These are phyloP conservation scores for Trichoderma sp. DNA, from an alignment of 2,329 filamentous ascomycete species.

Conservation along the genomic window DNA sequence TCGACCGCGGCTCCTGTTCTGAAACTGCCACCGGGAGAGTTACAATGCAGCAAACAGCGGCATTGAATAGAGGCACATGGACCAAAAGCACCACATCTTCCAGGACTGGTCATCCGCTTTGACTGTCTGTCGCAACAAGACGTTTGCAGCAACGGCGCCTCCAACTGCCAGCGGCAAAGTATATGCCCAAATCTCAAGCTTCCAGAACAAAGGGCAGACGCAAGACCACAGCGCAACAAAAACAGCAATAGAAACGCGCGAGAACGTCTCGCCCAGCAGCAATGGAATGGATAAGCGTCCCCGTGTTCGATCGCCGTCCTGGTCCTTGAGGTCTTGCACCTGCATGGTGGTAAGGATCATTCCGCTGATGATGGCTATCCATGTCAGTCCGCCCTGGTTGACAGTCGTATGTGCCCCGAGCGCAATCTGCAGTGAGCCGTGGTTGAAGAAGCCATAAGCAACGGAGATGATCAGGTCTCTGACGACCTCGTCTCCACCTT, in stretches of 20 bases:
- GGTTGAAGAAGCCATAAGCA: constrained; percentile 25
- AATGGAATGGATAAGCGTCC: constrained; percentile 27
- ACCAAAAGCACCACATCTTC: constrained; percentile 24
- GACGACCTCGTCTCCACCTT: constrained; percentile 29
- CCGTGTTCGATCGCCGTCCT: constrained; percentile 27
- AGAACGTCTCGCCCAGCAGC: constrained; percentile 16
- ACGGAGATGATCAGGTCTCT: constrained; percentile 31
- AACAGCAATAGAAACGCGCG: constrained; percentile 22
- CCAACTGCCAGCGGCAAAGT: not conserved
- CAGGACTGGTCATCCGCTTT: constrained; percentile 18
- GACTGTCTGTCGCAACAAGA: not conserved
- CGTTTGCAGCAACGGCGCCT: not conserved
- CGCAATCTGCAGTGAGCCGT: constrained; percentile 24
- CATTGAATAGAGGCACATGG: constrained; percentile 11
- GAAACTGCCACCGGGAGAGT: not conserved
- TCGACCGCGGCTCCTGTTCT: not conserved
- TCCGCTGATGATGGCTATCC: constrained; percentile 25
- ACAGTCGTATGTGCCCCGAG: constrained; percentile 9
- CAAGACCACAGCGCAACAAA: constrained; percentile 18
- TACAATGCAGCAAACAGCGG: constrained; percentile 1
- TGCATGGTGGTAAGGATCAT: constrained; percentile 32
- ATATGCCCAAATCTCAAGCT: not conserved
- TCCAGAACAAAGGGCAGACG: constrained; percentile 23
- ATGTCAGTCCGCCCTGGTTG: constrained; percentile 13
- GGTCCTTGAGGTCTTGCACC: constrained; percentile 30